phyloP scores from a whole-genome alignment of 2,329 filamentous ascomycete species.

The Xylariaceae sp. region DNA sequence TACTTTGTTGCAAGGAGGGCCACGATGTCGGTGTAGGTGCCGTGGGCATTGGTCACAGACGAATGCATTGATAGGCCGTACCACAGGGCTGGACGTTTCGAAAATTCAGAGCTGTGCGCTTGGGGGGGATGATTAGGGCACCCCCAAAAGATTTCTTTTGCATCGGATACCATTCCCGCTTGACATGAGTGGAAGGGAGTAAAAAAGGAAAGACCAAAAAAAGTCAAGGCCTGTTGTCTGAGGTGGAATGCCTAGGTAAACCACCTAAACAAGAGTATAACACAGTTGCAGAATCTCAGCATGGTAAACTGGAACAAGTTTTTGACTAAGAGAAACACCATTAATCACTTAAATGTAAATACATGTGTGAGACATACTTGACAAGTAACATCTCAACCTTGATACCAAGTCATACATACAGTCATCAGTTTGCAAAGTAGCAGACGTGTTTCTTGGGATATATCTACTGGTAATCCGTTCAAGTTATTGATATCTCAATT shows the following conservation, averaged over 20 bases:
- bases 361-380: no score
- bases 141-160: slow-evolving; percentile 33
- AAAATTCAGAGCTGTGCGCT: slow-evolving; percentile 25
- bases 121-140: slow-evolving; percentile 27
- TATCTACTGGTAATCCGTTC: no score
- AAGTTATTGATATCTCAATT: neutral
- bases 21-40: slow-evolving; percentile 16
- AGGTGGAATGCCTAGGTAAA: slow-evolving; percentile 22
- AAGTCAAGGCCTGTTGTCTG: slow-evolving; percentile 25
- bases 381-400: no score
- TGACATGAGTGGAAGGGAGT: slow-evolving; percentile 13
- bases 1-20: slow-evolving; percentile 29
- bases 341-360: no score
- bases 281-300: slow-evolving; percentile 20
- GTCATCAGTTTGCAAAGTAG: no score
- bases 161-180: slow-evolving; percentile 22
- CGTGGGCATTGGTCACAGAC: slow-evolving; percentile 19
- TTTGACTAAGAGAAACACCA: slow-evolving; percentile 25
- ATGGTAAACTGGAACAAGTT: slow-evolving; percentile 23
- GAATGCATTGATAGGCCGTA: slow-evolving; percentile 23
- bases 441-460: no score
- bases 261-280: slow-evolving; percentile 13
- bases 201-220: slow-evolving; percentile 16
- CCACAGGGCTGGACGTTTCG: slow-evolving; percentile 10
- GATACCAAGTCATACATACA: no score